A percentile compares a stretch with the other conserved stretches of the same genome.
These are phyloP conservation scores for Groenewaldozyma salmanticensis DNA, from an alignment of 805 yeast species.

Conservation along the genomic window DNA sequence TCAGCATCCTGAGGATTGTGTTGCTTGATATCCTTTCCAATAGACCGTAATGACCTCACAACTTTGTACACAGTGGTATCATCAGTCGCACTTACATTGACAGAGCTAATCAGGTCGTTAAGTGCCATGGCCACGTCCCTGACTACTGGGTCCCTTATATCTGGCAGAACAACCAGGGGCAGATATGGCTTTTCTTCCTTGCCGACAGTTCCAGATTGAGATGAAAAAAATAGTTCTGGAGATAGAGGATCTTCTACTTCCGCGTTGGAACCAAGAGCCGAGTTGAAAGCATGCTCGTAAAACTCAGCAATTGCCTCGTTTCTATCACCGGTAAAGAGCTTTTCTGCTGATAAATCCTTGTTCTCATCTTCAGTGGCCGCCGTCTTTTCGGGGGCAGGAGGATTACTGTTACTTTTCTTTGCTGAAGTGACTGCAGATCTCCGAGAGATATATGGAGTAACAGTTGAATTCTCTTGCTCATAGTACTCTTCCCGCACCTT, in stretches of 20 bases:
- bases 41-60: constrained; percentile 7
- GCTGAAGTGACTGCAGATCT: constrained; percentile 2
- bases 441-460: constrained; percentile 13
- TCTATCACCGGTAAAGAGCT: neutral
- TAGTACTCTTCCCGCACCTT: constrained; percentile 8
- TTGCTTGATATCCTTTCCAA: constrained; percentile 11
- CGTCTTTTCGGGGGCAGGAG: too few species aligned
- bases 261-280: neutral
- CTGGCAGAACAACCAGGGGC: constrained; percentile 21
- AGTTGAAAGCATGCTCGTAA: neutral
- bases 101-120: constrained; percentile 20
- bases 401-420: neutral
- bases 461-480: constrained; percentile 3
- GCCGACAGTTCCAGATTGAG: constrained; percentile 18
- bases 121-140: constrained; percentile 18
- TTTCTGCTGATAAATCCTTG: neutral
- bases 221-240: constrained; percentile 17
- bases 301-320: neutral
- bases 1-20: constrained; percentile 11
- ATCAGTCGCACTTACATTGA: constrained; percentile 20
- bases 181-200: constrained; percentile 16
- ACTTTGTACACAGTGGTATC: constrained; percentile 16
- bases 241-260: constrained; percentile 15
- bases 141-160: constrained; percentile 16
- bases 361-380: neutral